Conservation (phyloP, 2,329 filamentous ascomycete genomes). For the Xylaria sp. region DNA sequence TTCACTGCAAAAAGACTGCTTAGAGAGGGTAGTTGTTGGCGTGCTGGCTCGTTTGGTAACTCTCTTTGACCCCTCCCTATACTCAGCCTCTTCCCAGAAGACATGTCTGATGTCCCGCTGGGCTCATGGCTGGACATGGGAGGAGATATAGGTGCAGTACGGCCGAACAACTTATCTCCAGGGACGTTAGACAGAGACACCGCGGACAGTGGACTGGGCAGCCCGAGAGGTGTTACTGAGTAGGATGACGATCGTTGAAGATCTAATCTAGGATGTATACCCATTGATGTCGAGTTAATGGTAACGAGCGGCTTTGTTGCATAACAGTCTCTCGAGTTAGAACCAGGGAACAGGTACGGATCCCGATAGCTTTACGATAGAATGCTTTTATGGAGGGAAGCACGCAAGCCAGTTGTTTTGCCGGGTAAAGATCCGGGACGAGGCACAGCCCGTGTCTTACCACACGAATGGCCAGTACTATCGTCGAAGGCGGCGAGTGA, state of each 20-base stretch:
- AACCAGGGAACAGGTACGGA: constrained; percentile 24
- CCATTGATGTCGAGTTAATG: constrained; percentile 60
- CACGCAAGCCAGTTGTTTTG: constrained; percentile 25
- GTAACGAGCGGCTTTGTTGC: constrained; percentile 38
- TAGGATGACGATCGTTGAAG: constrained; percentile 61
- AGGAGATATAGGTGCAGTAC: constrained; percentile 60
- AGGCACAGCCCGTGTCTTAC: constrained; percentile 44
- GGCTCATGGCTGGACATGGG: constrained; percentile 70
- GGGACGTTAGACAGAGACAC: constrained; percentile 59
- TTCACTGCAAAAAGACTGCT: constrained; percentile 67
- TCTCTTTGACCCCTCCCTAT: constrained; percentile 54
- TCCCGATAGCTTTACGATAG: constrained; percentile 20
- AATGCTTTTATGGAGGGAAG: constrained; percentile 24
- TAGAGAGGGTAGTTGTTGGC: constrained; percentile 65
- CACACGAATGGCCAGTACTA: constrained; percentile 41
- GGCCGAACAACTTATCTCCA: constrained; percentile 60
- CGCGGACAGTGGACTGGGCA: constrained; percentile 63
- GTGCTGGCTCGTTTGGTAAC: constrained; percentile 46
- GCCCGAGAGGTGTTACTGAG: constrained; percentile 64
- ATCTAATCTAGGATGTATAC: constrained; percentile 63
- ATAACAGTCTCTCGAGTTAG: constrained; percentile 36
- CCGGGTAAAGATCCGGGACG: constrained; percentile 41
- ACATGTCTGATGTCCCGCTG: constrained; percentile 57
- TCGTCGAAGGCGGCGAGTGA: constrained; percentile 40
- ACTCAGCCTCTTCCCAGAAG: constrained; percentile 54